These are phyloP conservation scores for Phaeotremella skinneri DNA, from an alignment of 768 basidiomycete species.

Conservation along the genomic window DNA sequence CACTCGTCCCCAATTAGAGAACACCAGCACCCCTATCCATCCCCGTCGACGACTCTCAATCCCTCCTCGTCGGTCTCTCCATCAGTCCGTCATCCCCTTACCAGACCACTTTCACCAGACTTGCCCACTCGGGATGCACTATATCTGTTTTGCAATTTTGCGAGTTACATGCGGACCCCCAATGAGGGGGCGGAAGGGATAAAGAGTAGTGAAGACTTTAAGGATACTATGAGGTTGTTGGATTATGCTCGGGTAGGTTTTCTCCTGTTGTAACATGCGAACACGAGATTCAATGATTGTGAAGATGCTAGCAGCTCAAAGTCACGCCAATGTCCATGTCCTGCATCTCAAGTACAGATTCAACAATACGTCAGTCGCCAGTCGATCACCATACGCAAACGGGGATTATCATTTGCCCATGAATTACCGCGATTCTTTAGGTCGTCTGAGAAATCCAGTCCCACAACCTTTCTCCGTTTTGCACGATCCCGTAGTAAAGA, in stretches of 20 bases:
- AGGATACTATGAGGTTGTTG: conserved; percentile 42
- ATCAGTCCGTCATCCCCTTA: conserved; percentile 16
- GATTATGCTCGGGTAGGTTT: conserved; percentile 48
- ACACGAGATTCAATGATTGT: neutral
- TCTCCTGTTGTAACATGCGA: neutral
- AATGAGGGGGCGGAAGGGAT: conserved; percentile 41
- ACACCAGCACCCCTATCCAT: conserved; percentile 2
- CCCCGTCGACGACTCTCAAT: neutral
- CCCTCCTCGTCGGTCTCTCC: conserved; percentile 10
- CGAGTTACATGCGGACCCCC: conserved; percentile 47
- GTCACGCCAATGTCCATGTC: conserved; percentile 36
- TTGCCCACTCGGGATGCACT: conserved; percentile 44
- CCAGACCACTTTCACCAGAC: conserved; percentile 39
- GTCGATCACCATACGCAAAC: conserved; percentile 18
- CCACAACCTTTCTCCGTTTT: conserved; percentile 46
- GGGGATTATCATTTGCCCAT: conserved; percentile 28
- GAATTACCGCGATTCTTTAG: conserved; percentile 20
- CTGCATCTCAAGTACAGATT: conserved; percentile 50
- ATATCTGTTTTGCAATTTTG: conserved; percentile 48
- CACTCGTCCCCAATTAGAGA: too few species aligned
- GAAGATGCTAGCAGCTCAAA: conserved; percentile 31
- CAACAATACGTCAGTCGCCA: conserved; percentile 19
- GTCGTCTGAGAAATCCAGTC: conserved; percentile 29
- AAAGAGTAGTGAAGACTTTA: conserved; percentile 36
- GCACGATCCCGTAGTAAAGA: conserved; percentile 46